Base-by-base conservation (phyloP, 2,329 filamentous ascomycete genomes). In the Fusarium nanum region DNA sequence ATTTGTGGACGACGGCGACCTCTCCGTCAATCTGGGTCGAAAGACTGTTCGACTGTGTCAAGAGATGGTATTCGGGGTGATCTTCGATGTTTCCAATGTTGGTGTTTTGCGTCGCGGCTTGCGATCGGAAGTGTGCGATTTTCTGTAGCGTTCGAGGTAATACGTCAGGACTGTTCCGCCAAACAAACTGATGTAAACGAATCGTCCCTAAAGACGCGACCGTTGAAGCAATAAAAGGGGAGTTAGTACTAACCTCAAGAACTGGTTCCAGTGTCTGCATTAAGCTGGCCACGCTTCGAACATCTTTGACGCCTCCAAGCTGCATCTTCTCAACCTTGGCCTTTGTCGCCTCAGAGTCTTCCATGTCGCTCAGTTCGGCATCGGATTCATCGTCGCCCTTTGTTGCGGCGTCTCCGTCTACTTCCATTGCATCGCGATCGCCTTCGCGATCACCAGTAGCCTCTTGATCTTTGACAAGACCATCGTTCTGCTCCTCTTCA, bases 11-110 rank as follows among this genome's bases (percentile, higher is more conserved):
- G 10, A 96, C 87, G 34, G 92, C 92, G 47, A 98, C 92, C 80
- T 98, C 95, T 77, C 93, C 93, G 73, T 97, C 94, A 72, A 98
- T 98, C 68, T 92, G 92, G 8, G 95, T 97, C 1, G 96, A 97
- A 10, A 97, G 86, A 25, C 91, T 92, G 78, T 97, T 97, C 18
- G 94, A 94, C 78, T 96, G 91, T 34, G 93, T 97, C 61, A 97
- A 83, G 37, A 97, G 88, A 79, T 93, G 90, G 80, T 97, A 97
- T 79, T 97, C 94, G 54, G 93, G 93, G 75, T 97, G 94, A 76
- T 97, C 93, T 81, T 97, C 94, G 75, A 97, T 90, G 58, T 93
- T 94, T 73, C 94, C 93, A 65, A 96, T 84, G 73, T 90, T 87
- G 23, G 85, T 88, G 30, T 87, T 88, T 65, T 86, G 88, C 60